Evolutionary conservation across 306 rosid genomes (phyloP), one percentile per base, ranked within the genome.

Genomic region (Pterocarpus santalinus): DNA sequence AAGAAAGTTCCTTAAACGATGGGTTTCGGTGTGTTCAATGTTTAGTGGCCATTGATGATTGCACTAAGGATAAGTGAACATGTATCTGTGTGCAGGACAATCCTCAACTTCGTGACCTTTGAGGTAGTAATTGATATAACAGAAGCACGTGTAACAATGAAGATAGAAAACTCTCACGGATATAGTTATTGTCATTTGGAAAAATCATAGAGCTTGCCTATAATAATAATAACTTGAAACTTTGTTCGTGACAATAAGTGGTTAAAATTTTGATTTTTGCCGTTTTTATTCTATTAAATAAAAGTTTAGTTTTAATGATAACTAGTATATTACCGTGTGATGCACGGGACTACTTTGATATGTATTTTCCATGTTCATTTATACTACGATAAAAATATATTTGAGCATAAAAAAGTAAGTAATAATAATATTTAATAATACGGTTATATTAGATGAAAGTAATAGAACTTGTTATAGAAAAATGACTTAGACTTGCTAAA

Each of bases 1-100:
- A 83, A 72, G 80, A 77, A 60, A 78, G 85, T 73, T 86, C n/a
- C 66, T 43, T 67, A 43, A 77, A 82, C 49, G 74, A 83, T 72
- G 56, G 73, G 85, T 76, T 73, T 76, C 41, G 52, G 66, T 55
- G 68, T 64, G 88, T 77, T 90, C 61, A 75, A 72, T 65, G 79
- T 69, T 85, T 73, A 78, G 87, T 81, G 92, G 86, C 69, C 56
- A 86, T 62, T 78, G 89, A 91, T 87, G 84, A 72, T 79, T 81
- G 69, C 65, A 71, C 46, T 86, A 52, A 81, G 88, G 88, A 84
- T 78, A 88, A 86, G 75, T 9, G 53, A 51, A 51, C 3, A 14
- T 53, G 8, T 53, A 1, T 14, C 61, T 63, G 84, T 68, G 69
- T 75, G 82, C 58, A 63, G 78, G 82, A 81, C 71, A 78, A 72